phyloP scores from a whole-genome alignment of 305 asterid genomes.

The Ruellia speciosa region DNA sequence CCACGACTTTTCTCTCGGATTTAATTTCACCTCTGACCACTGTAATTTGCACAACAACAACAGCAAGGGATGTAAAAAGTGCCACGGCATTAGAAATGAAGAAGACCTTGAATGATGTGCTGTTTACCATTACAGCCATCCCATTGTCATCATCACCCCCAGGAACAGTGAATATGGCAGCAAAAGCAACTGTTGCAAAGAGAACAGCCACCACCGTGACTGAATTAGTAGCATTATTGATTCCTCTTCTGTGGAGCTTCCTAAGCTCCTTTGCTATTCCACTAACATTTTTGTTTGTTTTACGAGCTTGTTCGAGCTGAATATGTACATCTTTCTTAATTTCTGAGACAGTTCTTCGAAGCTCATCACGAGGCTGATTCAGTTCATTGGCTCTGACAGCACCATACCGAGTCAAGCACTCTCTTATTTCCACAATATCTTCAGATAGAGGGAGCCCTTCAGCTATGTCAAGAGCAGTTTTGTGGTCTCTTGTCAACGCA shows the following conservation, averaged over 20 bases:
- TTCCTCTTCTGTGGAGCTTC: constrained; percentile 81
- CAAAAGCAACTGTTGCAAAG: constrained; percentile 84
- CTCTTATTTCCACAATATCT: constrained; percentile 64
- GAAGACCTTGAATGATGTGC: constrained; percentile 60
- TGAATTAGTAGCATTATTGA: constrained; percentile 82
- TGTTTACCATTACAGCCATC: constrained; percentile 51
- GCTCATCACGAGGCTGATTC: constrained; percentile 85
- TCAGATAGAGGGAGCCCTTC: constrained; percentile 72
- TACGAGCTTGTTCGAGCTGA: constrained; percentile 78
- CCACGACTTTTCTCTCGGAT: constrained; percentile 74
- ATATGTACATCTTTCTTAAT: constrained; percentile 71
- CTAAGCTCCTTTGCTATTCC: constrained; percentile 89
- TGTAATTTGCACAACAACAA: constrained; percentile 77
- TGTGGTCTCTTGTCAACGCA: constrained; percentile 68
- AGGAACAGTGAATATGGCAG: constrained; percentile 73
- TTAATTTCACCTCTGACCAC: constrained; percentile 74
- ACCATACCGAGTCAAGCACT: constrained; percentile 50
- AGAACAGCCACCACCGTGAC: constrained; percentile 84
- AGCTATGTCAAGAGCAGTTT: constrained; percentile 85
- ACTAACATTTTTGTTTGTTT: constrained; percentile 62
- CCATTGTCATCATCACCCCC: constrained; percentile 60
- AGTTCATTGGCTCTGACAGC: constrained; percentile 72
- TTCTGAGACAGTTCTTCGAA: constrained; percentile 66
- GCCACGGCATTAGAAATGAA: constrained; percentile 74
- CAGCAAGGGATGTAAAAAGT: constrained; percentile 75